Percentiles rank a stretch among this genome's conserved stretches.
These are phyloP conservation scores for Botrytis paeoniae DNA, from an alignment of 2,329 filamentous ascomycete genomes.

Conservation along the genomic window DNA sequence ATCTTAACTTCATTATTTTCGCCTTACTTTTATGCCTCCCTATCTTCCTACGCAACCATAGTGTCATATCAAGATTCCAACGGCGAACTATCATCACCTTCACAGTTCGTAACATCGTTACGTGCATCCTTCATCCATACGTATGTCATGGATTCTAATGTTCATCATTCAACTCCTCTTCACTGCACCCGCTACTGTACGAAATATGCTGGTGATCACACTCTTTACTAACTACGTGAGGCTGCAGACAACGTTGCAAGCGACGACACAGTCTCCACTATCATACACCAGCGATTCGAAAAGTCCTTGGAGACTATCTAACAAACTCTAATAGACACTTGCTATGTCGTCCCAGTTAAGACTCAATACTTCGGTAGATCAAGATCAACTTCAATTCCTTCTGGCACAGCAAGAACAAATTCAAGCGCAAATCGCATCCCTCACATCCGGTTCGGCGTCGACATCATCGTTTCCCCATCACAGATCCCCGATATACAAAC, in stretches of 20 bases:
- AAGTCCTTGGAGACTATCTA: slow-evolving; percentile 11
- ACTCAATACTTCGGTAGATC: slow-evolving; percentile 27
- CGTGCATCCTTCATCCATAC: slow-evolving; percentile 7
- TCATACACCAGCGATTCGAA: slow-evolving; percentile 16
- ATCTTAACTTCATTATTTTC: slow-evolving; percentile 23
- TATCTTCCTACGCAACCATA: slow-evolving; percentile 27
- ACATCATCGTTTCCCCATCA: slow-evolving; percentile 27
- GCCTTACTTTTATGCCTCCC: slow-evolving; percentile 32
- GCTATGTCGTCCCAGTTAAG: slow-evolving; percentile 30
- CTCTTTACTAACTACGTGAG: slow-evolving; percentile 23
- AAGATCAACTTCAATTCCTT: slow-evolving; percentile 29
- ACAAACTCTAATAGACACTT: slow-evolving; percentile 21
- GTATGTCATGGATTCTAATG: slow-evolving; percentile 18
- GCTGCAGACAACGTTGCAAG: slow-evolving; percentile 27
- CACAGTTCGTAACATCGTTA: slow-evolving; percentile 16
- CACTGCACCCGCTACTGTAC: slow-evolving; percentile 6
- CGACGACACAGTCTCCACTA: slow-evolving; percentile 19
- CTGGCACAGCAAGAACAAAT: slow-evolving; percentile 31
- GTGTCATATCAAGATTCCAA: slow-evolving; percentile 16
- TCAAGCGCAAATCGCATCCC: slow-evolving; percentile 31
- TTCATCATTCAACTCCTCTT: slow-evolving; percentile 2
- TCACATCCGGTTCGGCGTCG: slow-evolving; percentile 19
- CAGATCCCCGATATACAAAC: slow-evolving; percentile 34
- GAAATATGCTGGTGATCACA: slow-evolving; percentile 11
- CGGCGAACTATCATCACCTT: slow-evolving; percentile 23